A percentile compares a stretch with the other conserved stretches of the same genome.
Conservation (phyloP, 805 yeast genomes). For the Metschnikowia lunata region DNA sequence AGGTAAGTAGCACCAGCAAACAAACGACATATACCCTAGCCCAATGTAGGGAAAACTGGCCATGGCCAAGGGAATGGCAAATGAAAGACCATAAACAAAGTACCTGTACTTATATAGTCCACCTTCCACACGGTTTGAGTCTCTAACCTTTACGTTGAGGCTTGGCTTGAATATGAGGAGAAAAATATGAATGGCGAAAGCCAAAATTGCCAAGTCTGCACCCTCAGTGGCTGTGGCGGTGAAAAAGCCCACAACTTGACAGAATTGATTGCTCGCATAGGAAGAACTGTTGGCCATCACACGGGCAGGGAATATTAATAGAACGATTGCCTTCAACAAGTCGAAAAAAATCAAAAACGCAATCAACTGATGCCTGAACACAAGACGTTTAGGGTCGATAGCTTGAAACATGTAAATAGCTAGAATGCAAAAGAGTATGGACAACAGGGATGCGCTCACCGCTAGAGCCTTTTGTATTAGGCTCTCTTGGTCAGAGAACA, state of each 20-base stretch:
- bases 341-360: conserved; percentile 67
- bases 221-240: conserved; percentile 80
- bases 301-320: conserved; percentile 65
- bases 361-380: conserved; percentile 69
- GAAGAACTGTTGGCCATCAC: conserved; percentile 41
- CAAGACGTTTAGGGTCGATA: conserved; percentile 58
- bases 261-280: conserved; percentile 47
- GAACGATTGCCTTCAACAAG: conserved; percentile 64
- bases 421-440: conserved; percentile 45
- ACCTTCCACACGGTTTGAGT: conserved; percentile 51
- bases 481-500: conserved; percentile 26
- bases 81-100: conserved; percentile 53
- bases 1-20: conserved; percentile 79
- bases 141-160: conserved; percentile 37
- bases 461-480: conserved; percentile 35
- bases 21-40: conserved; percentile 49
- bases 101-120: conserved; percentile 62
- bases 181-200: conserved; percentile 80
- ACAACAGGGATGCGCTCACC: conserved; percentile 33
- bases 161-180: conserved; percentile 65
- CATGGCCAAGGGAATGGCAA: conserved; percentile 59
- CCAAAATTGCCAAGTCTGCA: conserved; percentile 76
- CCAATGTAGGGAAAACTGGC: conserved; percentile 75
- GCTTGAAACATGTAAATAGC: conserved; percentile 59
- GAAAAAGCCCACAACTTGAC: conserved; percentile 72